These are phyloP conservation scores for Tetradesmus obliquus DNA, from an alignment of 139 green algal genomes.

Conservation along the genomic window DNA sequence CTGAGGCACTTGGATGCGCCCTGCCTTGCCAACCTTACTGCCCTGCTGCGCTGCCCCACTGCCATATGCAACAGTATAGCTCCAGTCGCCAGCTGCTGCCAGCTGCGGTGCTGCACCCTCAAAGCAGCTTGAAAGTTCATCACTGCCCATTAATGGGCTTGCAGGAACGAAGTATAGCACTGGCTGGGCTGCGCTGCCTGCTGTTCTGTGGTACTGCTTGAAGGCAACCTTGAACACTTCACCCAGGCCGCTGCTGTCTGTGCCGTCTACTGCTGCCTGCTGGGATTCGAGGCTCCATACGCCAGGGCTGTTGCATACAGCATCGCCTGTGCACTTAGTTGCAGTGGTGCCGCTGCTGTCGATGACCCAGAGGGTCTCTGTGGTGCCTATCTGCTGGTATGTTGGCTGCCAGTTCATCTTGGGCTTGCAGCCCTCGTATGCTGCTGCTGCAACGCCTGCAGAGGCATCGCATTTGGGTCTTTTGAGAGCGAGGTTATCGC, in stretches of 20 bases:
- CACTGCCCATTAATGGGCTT: neutral
- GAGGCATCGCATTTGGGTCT: too few relatives aligned
- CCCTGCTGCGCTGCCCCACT: neutral
- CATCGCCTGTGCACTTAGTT: neutral
- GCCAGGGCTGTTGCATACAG: neutral
- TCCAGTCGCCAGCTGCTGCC: neutral
- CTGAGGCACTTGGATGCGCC: neutral
- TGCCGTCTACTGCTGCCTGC: neutral
- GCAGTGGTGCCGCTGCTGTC: neutral
- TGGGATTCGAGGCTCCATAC: neutral
- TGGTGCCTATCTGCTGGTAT: neutral
- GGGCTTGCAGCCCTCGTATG: neutral
- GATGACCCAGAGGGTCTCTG: neutral
- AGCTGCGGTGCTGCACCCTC: neutral
- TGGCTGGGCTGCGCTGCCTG: neutral
- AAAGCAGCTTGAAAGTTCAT: neutral
- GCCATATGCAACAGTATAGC: neutral
- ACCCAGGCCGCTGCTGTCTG: neutral
- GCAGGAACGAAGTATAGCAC: neutral
- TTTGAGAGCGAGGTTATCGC: neutral
- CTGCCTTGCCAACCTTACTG: neutral
- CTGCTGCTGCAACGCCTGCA: neutral
- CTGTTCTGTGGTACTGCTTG: neutral
- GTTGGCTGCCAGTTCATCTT: neutral
- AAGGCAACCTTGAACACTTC: neutral